These are phyloP conservation scores for Zymoseptoria crescenta DNA, from an alignment of 2,329 filamentous ascomycete species.

Conservation along the genomic window DNA sequence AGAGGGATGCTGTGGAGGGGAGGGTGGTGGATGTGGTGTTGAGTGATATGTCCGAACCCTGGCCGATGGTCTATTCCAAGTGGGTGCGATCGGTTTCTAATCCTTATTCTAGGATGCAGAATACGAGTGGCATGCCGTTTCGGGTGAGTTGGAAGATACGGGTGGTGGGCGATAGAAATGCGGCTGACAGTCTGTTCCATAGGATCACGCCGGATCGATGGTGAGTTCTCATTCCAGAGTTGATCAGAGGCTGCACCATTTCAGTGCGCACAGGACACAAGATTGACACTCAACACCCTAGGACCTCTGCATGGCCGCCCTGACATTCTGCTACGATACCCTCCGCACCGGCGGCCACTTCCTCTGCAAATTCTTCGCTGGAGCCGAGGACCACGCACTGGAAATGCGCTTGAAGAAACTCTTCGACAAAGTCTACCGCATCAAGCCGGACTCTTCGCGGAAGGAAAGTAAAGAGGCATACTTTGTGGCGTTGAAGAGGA, in stretches of 20 bases:
- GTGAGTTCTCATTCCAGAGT: constrained; percentile 45
- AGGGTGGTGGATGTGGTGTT: constrained; percentile 81
- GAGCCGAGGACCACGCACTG: constrained; percentile 71
- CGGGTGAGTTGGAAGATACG: neutral
- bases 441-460: constrained; percentile 88
- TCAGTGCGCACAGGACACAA: neutral
- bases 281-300: constrained; percentile 32
- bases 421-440: constrained; percentile 71
- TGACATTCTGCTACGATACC: constrained; percentile 78
- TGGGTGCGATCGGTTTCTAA: constrained; percentile 87
- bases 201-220: constrained; percentile 91
- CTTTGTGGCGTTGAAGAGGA: constrained; percentile 72
- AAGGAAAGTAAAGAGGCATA: constrained; percentile 68
- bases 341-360: constrained; percentile 79
- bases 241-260: neutral
- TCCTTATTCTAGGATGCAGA: constrained; percentile 98
- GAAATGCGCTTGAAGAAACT: constrained; percentile 66
- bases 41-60: constrained; percentile 99
- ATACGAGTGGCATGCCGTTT: constrained; percentile 69
- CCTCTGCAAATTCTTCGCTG: constrained; percentile 96
- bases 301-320: constrained; percentile 83
- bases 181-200: constrained; percentile 42
- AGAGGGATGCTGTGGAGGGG: constrained; percentile 30
- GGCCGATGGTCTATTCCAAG: constrained; percentile 71
- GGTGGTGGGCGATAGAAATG: neutral